Evolutionary conservation across 1,284 basidiomycete genomes (phyloP).

Genomic region (Bjerkandera adusta): DNA sequence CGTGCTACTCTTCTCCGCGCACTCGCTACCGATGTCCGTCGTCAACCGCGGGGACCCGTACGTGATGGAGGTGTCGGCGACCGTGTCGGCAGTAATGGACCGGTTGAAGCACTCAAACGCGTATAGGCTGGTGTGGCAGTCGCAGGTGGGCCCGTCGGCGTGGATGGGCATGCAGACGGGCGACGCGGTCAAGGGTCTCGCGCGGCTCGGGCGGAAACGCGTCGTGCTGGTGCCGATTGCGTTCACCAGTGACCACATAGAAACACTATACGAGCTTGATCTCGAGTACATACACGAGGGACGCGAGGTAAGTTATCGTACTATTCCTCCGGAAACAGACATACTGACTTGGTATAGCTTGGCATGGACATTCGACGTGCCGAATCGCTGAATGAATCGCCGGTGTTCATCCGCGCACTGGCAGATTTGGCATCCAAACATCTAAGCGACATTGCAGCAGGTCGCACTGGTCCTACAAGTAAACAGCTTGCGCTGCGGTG

Average conservation of each 20-base stretch:
- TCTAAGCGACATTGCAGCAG: conserved; percentile 59
- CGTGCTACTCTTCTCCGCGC: conserved; percentile 94
- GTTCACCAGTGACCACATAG: conserved; percentile 99
- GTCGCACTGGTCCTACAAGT: conserved; percentile 61
- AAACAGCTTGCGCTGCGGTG: conserved; percentile 87
- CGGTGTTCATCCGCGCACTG: conserved; percentile 94
- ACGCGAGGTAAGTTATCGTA: conserved; percentile 61
- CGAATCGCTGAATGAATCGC: conserved; percentile 96
- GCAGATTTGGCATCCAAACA: conserved; percentile 92
- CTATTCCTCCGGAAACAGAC: conserved; percentile 9
- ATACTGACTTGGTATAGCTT: conserved; percentile 47
- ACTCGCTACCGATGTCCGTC: conserved; percentile 96
- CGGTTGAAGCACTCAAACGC: conserved; percentile 77
- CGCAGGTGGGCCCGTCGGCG: conserved; percentile 94
- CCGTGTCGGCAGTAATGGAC: conserved; percentile 89
- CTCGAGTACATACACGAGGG: conserved; percentile 93
- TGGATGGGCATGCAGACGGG: conserved; percentile 99
- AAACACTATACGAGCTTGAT: conserved; percentile 97
- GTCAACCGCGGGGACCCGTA: conserved; percentile 99
- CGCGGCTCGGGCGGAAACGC: conserved; percentile 84
- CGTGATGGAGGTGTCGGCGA: conserved; percentile 92
- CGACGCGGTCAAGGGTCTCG: conserved; percentile 90
- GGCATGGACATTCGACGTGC: conserved; percentile 92
- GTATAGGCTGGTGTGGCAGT: conserved; percentile 97
- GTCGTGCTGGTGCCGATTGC: conserved; percentile 94